Conservation (phyloP, 805 yeast genomes). For the Zygosaccharomyces rouxii region DNA sequence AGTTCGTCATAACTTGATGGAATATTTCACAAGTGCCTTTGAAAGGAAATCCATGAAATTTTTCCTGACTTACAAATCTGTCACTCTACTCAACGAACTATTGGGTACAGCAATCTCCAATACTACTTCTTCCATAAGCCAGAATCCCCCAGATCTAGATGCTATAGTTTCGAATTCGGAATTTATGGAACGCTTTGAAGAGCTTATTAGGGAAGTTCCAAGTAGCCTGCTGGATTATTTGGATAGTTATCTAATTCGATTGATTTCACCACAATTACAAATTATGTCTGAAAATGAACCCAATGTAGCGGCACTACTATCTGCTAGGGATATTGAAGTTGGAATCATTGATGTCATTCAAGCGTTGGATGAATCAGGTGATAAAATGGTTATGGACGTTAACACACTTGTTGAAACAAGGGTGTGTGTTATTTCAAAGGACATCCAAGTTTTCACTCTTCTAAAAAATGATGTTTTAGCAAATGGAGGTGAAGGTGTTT, state of each 20-base stretch:
- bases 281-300: slow-evolving; percentile 44
- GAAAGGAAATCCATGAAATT: slow-evolving; percentile 43
- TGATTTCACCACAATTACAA: slow-evolving; percentile 62
- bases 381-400: slow-evolving; percentile 27
- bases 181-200: slow-evolving; percentile 43
- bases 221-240: slow-evolving; percentile 40
- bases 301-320: slow-evolving; percentile 46
- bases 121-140: slow-evolving; percentile 18
- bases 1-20: slow-evolving; percentile 45
- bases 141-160: slow-evolving; percentile 15
- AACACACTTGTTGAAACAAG: slow-evolving; percentile 49
- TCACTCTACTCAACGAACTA: slow-evolving; percentile 44
- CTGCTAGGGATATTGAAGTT: slow-evolving; percentile 56
- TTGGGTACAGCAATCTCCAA: slow-evolving; percentile 26
- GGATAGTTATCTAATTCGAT: slow-evolving; percentile 49
- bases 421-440: slow-evolving; percentile 51
- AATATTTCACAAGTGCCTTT: slow-evolving; percentile 42
- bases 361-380: slow-evolving; percentile 32
- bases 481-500: slow-evolving; percentile 32
- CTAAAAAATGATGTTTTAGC: slow-evolving; percentile 37
- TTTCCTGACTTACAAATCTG: slow-evolving; percentile 47
- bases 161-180: slow-evolving; percentile 28
- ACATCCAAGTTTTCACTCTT: slow-evolving; percentile 52
- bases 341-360: slow-evolving; percentile 46
- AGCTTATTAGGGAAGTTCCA: slow-evolving; percentile 41